Evolutionary conservation across 306 rosid species (phyloP).

Genomic region (Geum urbanum): DNA sequence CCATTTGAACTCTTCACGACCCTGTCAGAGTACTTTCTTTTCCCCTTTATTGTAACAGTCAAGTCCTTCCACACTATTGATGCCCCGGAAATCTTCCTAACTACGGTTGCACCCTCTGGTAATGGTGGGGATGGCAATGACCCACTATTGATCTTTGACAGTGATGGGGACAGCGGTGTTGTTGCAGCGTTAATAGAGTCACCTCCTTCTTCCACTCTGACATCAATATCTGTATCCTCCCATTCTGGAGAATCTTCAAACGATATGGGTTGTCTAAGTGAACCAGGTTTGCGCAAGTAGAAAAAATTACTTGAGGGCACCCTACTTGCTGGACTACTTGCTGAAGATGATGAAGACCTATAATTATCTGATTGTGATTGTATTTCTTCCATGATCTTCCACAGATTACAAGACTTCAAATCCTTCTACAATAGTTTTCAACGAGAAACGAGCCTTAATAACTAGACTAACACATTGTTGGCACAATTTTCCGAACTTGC

Average conservation of each 20-base stretch:
- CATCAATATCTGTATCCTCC: slow-evolving; percentile 82
- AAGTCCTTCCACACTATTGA: slow-evolving; percentile 93
- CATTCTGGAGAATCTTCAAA: slow-evolving; percentile 99
- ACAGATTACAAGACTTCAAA: slow-evolving; percentile 23
- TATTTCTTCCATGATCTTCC: slow-evolving; percentile 77
- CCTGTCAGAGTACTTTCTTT: slow-evolving; percentile 89
- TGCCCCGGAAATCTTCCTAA: slow-evolving; percentile 78
- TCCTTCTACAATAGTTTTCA: slow-evolving; percentile 21
- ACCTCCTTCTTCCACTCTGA: slow-evolving; percentile 79
- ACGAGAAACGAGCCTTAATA: slow-evolving; percentile 10
- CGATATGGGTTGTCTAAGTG: slow-evolving; percentile 90
- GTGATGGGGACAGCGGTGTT: slow-evolving; percentile 85
- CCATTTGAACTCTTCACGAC: slow-evolving; percentile 95
- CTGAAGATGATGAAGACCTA: slow-evolving; percentile 93
- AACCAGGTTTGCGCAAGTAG: slow-evolving; percentile 92
- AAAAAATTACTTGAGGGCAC: slow-evolving; percentile 97
- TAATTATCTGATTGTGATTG: slow-evolving; percentile 91
- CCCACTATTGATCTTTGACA: slow-evolving; percentile 81
- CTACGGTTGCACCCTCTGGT: slow-evolving; percentile 59
- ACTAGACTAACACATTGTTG: neutral
- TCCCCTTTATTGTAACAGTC: slow-evolving; percentile 86
- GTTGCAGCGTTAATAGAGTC: slow-evolving; percentile 74
- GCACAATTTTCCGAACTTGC: neutral
- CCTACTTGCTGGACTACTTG: slow-evolving; percentile 96
- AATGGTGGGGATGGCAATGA: slow-evolving; percentile 83